phyloP scores from a whole-genome alignment of 1,284 basidiomycete genomes.

The Rhodotorula sp. region DNA sequence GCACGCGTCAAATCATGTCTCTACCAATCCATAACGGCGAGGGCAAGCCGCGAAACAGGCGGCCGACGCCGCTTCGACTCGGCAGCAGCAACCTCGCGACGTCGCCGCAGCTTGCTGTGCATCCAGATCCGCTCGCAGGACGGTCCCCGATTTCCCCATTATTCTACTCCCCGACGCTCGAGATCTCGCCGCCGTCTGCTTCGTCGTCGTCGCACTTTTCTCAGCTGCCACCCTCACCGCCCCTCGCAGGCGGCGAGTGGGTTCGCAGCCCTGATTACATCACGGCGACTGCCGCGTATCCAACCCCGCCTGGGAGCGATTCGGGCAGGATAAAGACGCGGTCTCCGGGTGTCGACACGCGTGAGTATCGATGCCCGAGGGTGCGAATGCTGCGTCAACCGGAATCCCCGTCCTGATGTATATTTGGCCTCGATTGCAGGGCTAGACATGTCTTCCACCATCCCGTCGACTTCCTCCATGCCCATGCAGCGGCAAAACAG shows the following conservation, averaged over 20 bases:
- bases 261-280: background rate
- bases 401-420: background rate
- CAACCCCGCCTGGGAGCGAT: slow-evolving; percentile 24
- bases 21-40: slow-evolving; percentile 10
- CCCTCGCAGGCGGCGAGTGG: slow-evolving; percentile 8
- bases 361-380: background rate
- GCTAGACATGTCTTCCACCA: background rate
- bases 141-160: slow-evolving; percentile 12
- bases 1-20: background rate
- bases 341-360: slow-evolving; percentile 9
- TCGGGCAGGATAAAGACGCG: slow-evolving; percentile 10
- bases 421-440: background rate
- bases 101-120: slow-evolving; percentile 8
- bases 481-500: background rate
- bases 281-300: background rate
- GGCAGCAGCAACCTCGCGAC: slow-evolving; percentile 2
- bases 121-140: background rate
- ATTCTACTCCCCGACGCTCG: slow-evolving; percentile 16
- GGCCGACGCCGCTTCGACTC: slow-evolving; percentile 2
- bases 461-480: background rate
- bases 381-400: background rate
- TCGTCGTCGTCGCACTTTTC: slow-evolving; percentile 18
- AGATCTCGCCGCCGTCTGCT: slow-evolving; percentile 8
- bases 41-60: background rate
- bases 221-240: slow-evolving; percentile 25